Evolutionary conservation across 2,329 filamentous ascomycete species (phyloP).

Genomic region (Aspergillus luchuensis): DNA sequence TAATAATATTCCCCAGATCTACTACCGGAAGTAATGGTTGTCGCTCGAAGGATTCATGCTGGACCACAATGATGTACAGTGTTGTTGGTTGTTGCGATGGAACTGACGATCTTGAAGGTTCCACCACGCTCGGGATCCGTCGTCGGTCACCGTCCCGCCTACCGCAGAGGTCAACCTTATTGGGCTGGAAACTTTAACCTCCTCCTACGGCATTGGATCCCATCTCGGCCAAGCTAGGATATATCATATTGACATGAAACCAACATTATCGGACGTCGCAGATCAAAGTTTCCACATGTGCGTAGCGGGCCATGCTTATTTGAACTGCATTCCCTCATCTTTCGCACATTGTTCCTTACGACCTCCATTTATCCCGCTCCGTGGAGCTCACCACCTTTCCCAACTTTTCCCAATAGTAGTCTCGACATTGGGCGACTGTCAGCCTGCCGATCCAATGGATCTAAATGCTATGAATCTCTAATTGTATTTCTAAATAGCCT

Average conservation of each 20-base stretch:
- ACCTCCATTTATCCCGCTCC: not conserved
- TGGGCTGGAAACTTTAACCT: constrained; percentile 32
- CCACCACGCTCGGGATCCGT: not conserved
- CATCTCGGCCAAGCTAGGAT: constrained; percentile 18
- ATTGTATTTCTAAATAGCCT: not conserved
- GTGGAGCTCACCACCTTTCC: not conserved
- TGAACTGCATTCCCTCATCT: constrained; percentile 16
- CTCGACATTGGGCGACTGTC: not conserved
- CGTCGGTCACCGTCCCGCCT: not conserved
- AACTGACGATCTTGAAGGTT: not conserved
- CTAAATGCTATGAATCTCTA: not conserved
- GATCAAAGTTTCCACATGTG: constrained; percentile 23
- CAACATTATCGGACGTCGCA: constrained; percentile 14
- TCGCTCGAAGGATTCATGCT: not conserved
- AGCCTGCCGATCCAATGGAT: constrained; percentile 2
- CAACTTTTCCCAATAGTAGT: not conserved
- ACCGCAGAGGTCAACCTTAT: constrained; percentile 17
- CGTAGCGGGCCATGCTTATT: constrained; percentile 31
- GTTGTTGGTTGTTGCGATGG: not conserved
- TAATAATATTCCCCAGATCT: constrained; percentile 38
- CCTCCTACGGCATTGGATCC: constrained; percentile 17
- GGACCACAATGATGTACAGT: not conserved
- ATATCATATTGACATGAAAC: constrained; percentile 23
- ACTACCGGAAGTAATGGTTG: constrained; percentile 49
- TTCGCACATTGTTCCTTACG: not conserved